A percentile compares a stretch with the other conserved stretches of the same genome.
phyloP scores from a whole-genome alignment of 78 protist genomes.

The Trichosphaerium sp. region DNA sequence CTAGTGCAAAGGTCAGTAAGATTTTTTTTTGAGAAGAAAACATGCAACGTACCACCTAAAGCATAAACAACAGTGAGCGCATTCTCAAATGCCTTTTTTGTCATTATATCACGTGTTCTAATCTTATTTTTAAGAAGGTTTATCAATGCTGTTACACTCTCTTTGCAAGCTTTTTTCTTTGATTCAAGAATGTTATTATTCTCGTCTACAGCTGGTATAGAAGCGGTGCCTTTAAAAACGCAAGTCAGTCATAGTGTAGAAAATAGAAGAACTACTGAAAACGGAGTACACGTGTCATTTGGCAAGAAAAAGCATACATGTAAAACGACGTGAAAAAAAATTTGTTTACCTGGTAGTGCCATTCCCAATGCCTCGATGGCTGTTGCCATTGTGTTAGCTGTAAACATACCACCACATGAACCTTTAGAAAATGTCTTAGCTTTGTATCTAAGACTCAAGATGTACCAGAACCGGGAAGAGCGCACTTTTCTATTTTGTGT shows the following conservation, averaged over 20 bases:
- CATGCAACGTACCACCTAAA: too few species aligned
- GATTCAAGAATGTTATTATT: neutral
- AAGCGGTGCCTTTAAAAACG: too few species aligned
- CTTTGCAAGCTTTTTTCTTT: neutral
- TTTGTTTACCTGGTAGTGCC: neutral
- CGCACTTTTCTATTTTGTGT: neutral
- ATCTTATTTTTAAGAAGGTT: neutral
- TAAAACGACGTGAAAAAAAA: too few species aligned
- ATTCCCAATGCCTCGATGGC: constrained; percentile 44
- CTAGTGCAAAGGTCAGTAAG: too few species aligned
- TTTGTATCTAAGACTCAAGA: too few species aligned
- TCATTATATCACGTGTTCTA: constrained; percentile 46
- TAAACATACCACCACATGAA: constrained; percentile 58
- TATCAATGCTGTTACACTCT: neutral
- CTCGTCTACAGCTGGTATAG: neutral
- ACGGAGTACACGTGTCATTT: too few species aligned
- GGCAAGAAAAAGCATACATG: too few species aligned
- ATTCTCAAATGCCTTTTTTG: constrained; percentile 41
- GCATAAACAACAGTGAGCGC: constrained; percentile 33
- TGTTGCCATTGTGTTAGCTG: constrained; percentile 66
- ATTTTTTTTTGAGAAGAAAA: too few species aligned
- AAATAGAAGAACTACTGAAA: too few species aligned
- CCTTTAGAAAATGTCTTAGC: too few species aligned
- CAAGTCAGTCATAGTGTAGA: too few species aligned
- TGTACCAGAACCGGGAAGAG: neutral